Base-by-base conservation (phyloP, 805 yeast genomes). In the Sugiyamaella floridensis region DNA sequence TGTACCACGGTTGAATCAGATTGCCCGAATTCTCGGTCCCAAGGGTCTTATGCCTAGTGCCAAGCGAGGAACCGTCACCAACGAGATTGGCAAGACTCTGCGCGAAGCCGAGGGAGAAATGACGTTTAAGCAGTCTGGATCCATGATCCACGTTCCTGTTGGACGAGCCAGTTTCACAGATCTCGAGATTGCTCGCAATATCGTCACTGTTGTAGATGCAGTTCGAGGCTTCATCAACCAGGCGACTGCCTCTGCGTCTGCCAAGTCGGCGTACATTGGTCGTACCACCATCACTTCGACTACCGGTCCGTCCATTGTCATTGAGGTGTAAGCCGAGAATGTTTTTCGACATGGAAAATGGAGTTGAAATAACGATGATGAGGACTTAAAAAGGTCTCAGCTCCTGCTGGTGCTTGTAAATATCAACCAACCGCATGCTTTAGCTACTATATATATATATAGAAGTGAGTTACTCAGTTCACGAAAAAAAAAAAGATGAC, bases 11-110 rank as follows among this genome's bases (percentile, higher is more conserved):
- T 73, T 93, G 58, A 64, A 61, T n/a, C 77, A 79, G 53, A 72
- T 88, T 19, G 96, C 93, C n/a, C 80, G 89, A 63, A 72, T 78
- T 10, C 76, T 93, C 60, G 98, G 98, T 54, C 95, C 96, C 32
- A 81, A 76, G 63, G 96, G 95, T 20, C 76, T 93, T 60, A 84
- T 90, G 86, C 98, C 99, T 46, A 77, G 79, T 44, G 82, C 79
- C 12, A 89, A 89, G 71, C 85, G 82, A 64, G 96, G 96, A 15
- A 89, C 97, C 1, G 93, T 92, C 8, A 72, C 85, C 0, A 78
- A 79, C n/a, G 81, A 89, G 61, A 71, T 89, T 29, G 72, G 71
- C 18, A 67, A 67, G 7, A 70, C 84, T 53, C 75, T 90, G 54
- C 63, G 68, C 40, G 70, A 74, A 8, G 80, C 82, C 48, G 70